These are phyloP conservation scores for Trichoderma reesei DNA, from an alignment of 495 filamentous ascomycete species.

Conservation along the genomic window DNA sequence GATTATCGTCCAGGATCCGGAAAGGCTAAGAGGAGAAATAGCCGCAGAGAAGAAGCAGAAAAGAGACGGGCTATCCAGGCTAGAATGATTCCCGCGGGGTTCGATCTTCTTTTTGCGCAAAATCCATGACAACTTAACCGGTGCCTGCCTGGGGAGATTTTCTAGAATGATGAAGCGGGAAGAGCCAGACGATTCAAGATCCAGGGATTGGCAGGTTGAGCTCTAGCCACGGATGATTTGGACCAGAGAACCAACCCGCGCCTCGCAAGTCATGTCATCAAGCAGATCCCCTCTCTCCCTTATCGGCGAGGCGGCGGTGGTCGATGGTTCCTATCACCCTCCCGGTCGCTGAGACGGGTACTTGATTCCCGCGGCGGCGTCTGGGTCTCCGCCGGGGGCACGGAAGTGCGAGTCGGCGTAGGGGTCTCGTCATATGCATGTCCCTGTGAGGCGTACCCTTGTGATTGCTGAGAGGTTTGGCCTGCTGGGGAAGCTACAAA, in stretches of 20 bases:
- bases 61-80: neutral
- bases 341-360: conserved; percentile 28
- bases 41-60: neutral
- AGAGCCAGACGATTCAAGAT: neutral
- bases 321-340: conserved; percentile 27
- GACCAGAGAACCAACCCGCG: neutral
- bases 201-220: neutral
- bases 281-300: neutral
- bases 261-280: neutral
- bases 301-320: conserved; percentile 12
- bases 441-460: conserved; percentile 28
- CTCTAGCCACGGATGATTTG: neutral
- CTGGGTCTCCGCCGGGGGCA: conserved; percentile 22
- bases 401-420: conserved; percentile 22
- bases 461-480: conserved; percentile 22
- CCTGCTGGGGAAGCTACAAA: conserved; percentile 43
- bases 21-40: neutral
- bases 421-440: conserved; percentile 24
- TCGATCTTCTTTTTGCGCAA: neutral
- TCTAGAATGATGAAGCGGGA: neutral
- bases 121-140: neutral
- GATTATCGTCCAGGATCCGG: conserved; percentile 1
- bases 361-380: conserved; percentile 15
- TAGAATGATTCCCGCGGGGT: neutral
- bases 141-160: neutral